These are phyloP conservation scores for Dactylorhiza incarnata DNA, from an alignment of 106 monocot species.

Conservation along the genomic window DNA sequence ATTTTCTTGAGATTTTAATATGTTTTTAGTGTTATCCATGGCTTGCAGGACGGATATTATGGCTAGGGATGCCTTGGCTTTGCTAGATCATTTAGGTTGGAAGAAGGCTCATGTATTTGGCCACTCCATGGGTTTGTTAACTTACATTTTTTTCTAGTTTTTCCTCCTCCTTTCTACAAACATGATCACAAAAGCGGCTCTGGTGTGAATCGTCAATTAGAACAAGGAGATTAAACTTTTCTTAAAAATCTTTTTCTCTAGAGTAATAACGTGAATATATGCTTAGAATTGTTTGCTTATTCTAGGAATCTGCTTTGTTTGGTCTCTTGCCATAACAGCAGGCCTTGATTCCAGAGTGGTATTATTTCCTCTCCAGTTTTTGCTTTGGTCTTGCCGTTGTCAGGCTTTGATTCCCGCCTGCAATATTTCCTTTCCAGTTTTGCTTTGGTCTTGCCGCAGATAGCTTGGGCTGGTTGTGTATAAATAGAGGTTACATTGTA, in stretches of 20 bases:
- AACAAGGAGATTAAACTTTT: background rate
- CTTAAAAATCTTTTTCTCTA: background rate
- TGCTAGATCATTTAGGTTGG: slow-evolving; percentile 93
- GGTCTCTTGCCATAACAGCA: no score
- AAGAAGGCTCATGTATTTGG: slow-evolving; percentile 90
- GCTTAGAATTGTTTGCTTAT: background rate
- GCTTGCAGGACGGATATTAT: slow-evolving; percentile 71
- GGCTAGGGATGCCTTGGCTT: slow-evolving; percentile 81
- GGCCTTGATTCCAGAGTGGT: no score
- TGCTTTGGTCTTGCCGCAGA: no score
- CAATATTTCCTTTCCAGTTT: no score
- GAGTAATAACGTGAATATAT: background rate
- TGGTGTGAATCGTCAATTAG: background rate
- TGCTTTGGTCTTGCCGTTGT: no score
- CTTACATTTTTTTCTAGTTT: background rate
- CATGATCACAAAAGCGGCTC: background rate
- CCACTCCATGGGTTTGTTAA: slow-evolving; percentile 95
- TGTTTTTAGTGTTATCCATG: background rate
- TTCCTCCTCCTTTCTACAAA: background rate
- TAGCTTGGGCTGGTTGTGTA: no score
- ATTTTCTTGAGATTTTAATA: background rate
- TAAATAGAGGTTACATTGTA: no score
- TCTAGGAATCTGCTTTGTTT: no score
- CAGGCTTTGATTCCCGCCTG: no score
- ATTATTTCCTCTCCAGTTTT: no score